phyloP scores from a whole-genome alignment of 225 moss, liverwort and hornwort genomes.

The Pleurozium schreberi region DNA sequence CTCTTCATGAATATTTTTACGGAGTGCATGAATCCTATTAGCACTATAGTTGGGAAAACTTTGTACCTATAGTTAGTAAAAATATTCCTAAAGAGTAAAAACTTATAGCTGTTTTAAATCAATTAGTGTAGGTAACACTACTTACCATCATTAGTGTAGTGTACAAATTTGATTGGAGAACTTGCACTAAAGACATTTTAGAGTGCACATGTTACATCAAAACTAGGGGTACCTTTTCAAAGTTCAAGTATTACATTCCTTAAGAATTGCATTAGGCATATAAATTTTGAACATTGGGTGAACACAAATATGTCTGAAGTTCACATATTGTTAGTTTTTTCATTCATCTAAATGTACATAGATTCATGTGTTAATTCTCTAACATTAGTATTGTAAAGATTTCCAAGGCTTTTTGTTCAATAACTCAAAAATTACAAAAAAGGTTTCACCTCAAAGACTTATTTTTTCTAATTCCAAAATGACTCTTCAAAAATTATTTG shows the following conservation, averaged over 20 bases:
- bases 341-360: background rate
- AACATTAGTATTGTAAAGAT: background rate
- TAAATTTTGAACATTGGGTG: background rate
- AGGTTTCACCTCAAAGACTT: accelerated
- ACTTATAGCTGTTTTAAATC: too few relatives aligned
- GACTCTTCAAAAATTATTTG: background rate
- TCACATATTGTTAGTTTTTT: background rate
- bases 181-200: background rate
- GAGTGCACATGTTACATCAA: background rate
- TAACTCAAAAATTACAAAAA: background rate
- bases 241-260: background rate
- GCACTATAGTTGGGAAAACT: too few relatives aligned
- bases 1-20: too few relatives aligned
- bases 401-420: background rate
- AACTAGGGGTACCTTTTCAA: accelerated
- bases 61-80: too few relatives aligned
- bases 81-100: too few relatives aligned
- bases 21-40: too few relatives aligned
- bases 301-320: background rate
- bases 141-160: too few relatives aligned
- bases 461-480: background rate
- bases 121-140: too few relatives aligned
- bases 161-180: background rate
- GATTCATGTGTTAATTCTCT: background rate
- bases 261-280: background rate